phyloP scores from a whole-genome alignment of 78 protist genomes.

The Dictyostelium purpureum region DNA sequence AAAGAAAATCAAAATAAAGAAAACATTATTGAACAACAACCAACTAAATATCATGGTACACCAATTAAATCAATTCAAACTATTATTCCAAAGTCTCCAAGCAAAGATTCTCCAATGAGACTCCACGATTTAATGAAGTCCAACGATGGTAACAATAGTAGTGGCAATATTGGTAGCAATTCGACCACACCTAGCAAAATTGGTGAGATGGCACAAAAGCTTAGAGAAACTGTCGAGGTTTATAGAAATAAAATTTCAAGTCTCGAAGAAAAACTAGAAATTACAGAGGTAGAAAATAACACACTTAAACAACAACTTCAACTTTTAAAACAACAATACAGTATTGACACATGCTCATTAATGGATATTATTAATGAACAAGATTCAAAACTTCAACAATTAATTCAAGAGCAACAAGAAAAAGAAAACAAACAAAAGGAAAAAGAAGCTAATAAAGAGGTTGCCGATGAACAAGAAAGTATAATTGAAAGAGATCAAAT shows the following conservation, averaged over 20 bases:
- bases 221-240: slow-evolving; percentile 38
- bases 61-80: slow-evolving; percentile 2
- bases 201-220: slow-evolving; percentile 5
- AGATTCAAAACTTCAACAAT: neutral
- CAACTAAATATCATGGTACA: neutral
- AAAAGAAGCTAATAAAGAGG: neutral
- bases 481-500: slow-evolving; percentile 14
- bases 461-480: slow-evolving; percentile 1
- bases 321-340: neutral
- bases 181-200: neutral
- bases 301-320: slow-evolving; percentile 40
- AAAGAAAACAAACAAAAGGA: neutral
- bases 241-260: slow-evolving; percentile 34
- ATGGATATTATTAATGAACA: slow-evolving; percentile 35
- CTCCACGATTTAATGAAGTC: neutral
- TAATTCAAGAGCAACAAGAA: neutral
- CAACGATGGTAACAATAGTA: neutral
- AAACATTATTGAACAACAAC: neutral
- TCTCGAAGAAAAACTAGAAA: slow-evolving; percentile 42
- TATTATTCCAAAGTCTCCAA: neutral
- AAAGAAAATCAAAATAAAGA: neutral
- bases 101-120: neutral
- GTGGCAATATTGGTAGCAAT: neutral
- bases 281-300: neutral
- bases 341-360: neutral